Evolutionary conservation across 352 stramenopile genomes (phyloP), one percentile per base, ranked within the genome.

Genomic region (Globisporangium yorkense): DNA sequence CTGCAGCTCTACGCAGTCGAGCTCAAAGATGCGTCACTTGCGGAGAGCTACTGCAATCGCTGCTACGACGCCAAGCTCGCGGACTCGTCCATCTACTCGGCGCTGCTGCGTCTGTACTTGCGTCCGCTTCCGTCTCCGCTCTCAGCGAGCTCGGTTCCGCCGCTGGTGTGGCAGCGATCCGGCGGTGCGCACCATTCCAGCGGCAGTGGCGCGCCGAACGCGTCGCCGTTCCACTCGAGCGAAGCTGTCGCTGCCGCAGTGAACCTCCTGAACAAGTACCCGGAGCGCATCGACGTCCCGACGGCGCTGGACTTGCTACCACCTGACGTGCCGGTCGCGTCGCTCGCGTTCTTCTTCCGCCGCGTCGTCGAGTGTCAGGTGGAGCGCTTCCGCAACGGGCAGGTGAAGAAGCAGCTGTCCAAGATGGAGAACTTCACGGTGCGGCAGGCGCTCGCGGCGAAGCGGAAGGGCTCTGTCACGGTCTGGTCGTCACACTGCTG

Each of bases 341-440:
- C 74, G 13, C 65, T 94, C 29, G 66, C 65, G n/a, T 52, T 53
- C 0, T 92, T 92, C 50, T 88, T 94, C 45, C 73, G 79, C 33
- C 76, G 80, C 46, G 80, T 92, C 2, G 56, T 94, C 40, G 84
- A 94, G 61, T 71, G 71, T 3, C 80, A 92, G 27, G 80, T 94
- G 10, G 68, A 92, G 59, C 77, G 78, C 16, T 77, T 72, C 47
- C 84, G 82, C 59, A 91, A 90, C 21, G 80, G 80, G 13, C 84
- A 94, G 74, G 81, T 94, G 51, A 88, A 88, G 68, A 90, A 81
- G 54, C 84, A 94, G 27, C 68, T 94, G 21, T 75, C 80, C n/a
- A 94, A 94, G 67, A 94, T 94, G 71, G 84, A 88, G 54, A 94
- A 94, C 60, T 89, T 94, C 43, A 87, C 80, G 43, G 71, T 92